A percentile compares a stretch with the other conserved stretches of the same genome.
Conservation (phyloP, 257 asterid genomes). For the Haberlea rhodopensis region DNA sequence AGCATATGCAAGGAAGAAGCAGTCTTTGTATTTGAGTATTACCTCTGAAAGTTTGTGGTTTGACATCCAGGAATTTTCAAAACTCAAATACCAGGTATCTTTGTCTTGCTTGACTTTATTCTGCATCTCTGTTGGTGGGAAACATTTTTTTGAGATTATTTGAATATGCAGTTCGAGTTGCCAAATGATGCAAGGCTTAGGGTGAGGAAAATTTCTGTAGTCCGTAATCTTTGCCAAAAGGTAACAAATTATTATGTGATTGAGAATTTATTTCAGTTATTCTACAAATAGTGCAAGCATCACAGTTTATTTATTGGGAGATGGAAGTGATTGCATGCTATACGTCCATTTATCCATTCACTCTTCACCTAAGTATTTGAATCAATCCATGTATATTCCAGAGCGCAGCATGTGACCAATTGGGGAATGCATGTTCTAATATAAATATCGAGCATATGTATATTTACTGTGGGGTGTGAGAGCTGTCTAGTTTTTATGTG, state of each 20-base stretch:
- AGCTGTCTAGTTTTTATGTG: neutral
- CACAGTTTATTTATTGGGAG: neutral
- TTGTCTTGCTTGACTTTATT: slow-evolving; percentile 19
- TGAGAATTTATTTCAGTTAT: neutral
- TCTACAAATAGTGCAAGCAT: neutral
- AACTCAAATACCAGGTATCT: slow-evolving; percentile 79
- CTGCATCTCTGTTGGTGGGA: slow-evolving; percentile 1
- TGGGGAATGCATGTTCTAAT: neutral
- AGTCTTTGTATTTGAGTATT: slow-evolving; percentile 46
- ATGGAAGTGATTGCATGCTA: neutral
- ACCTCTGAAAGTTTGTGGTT: slow-evolving; percentile 82
- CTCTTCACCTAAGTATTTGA: neutral
- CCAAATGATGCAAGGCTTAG: slow-evolving; percentile 58
- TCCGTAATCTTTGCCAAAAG: slow-evolving; percentile 85
- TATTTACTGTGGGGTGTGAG: neutral
- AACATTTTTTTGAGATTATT: slow-evolving; percentile 15
- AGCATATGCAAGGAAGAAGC: slow-evolving; percentile 53
- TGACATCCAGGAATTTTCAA: slow-evolving; percentile 76
- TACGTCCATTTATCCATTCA: neutral
- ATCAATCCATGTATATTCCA: too few species aligned
- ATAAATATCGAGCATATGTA: too few species aligned
- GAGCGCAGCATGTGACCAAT: neutral
- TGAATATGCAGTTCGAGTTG: slow-evolving; percentile 63
- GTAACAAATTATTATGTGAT: slow-evolving; percentile 32
- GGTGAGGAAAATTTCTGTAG: slow-evolving; percentile 70